Evolutionary conservation across 164 flowering plant genomes (phyloP).

Genomic region (Macadamia integrifolia): DNA sequence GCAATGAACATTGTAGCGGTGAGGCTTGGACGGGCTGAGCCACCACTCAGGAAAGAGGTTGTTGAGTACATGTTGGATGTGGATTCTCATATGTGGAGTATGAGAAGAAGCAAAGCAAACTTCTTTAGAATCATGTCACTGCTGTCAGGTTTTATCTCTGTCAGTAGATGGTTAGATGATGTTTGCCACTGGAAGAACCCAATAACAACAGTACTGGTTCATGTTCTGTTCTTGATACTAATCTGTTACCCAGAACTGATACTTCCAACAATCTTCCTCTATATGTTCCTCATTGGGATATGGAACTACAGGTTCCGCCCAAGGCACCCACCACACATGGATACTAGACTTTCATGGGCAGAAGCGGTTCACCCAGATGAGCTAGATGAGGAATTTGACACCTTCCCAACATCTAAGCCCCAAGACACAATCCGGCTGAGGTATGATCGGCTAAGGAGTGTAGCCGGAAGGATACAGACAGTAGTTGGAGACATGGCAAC

Average conservation of each 20-base stretch:
- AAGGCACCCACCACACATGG: conserved; percentile 56
- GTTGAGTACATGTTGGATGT: conserved; percentile 65
- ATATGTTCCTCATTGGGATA: conserved; percentile 54
- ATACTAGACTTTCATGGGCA: conserved; percentile 51
- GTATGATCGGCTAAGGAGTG: conserved; percentile 51
- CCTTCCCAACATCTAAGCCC: conserved; percentile 44
- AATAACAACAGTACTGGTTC: conserved; percentile 47
- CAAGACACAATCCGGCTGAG: conserved; percentile 41
- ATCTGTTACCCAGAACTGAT: conserved; percentile 55
- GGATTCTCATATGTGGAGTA: conserved; percentile 61
- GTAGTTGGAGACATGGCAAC: conserved; percentile 60
- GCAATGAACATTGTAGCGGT: conserved; percentile 52
- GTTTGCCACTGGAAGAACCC: conserved; percentile 56
- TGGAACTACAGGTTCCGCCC: conserved; percentile 53
- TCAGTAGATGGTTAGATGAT: conserved; percentile 35
- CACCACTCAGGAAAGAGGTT: conserved; percentile 51
- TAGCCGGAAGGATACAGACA: conserved; percentile 56
- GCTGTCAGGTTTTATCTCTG: conserved; percentile 32
- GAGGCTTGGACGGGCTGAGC: conserved; percentile 53
- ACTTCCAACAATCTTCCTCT: conserved; percentile 49
- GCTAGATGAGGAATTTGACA: conserved; percentile 57
- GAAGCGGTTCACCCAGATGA: conserved; percentile 52
- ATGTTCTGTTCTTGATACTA: conserved; percentile 43
- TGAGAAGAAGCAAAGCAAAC: conserved; percentile 64
- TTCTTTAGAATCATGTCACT: conserved; percentile 52